These are phyloP conservation scores for Biancaea sappan DNA, from an alignment of 306 rosid species.

Conservation along the genomic window DNA sequence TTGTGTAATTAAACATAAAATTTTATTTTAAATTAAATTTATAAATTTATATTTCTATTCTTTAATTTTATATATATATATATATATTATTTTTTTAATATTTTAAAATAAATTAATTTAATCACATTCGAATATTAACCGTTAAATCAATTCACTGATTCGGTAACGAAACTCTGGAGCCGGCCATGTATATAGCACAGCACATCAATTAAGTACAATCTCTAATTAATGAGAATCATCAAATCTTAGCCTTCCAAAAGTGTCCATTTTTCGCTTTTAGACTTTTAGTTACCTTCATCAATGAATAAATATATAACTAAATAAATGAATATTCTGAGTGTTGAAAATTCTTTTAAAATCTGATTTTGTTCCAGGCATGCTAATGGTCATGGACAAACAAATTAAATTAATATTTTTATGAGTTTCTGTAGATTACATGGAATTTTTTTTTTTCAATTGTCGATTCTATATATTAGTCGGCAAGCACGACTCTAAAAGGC, in stretches of 20 bases:
- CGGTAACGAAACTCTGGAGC: too few relatives aligned
- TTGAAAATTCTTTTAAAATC: background rate
- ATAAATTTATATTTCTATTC: too few relatives aligned
- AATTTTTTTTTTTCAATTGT: too few relatives aligned
- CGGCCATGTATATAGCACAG: background rate
- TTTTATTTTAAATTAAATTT: too few relatives aligned
- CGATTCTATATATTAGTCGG: constrained; percentile 6
- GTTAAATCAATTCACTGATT: too few relatives aligned
- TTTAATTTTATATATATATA: too few relatives aligned
- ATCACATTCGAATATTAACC: too few relatives aligned
- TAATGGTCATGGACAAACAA: background rate
- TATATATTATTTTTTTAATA: too few relatives aligned
- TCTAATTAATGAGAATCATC: background rate
- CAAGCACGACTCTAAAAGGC: background rate
- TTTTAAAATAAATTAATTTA: too few relatives aligned
- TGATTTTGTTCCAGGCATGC: constrained; percentile 5
- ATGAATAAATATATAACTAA: background rate
- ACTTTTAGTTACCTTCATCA: background rate
- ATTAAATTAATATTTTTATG: background rate
- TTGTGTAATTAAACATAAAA: too few relatives aligned
- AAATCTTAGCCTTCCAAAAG: background rate
- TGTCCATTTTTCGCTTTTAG: background rate
- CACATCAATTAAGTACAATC: background rate
- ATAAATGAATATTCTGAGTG: background rate
- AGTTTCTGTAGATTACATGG: background rate